Evolutionary conservation across 2,329 filamentous ascomycete genomes (phyloP).

Genomic region (Penicillium sp.): DNA sequence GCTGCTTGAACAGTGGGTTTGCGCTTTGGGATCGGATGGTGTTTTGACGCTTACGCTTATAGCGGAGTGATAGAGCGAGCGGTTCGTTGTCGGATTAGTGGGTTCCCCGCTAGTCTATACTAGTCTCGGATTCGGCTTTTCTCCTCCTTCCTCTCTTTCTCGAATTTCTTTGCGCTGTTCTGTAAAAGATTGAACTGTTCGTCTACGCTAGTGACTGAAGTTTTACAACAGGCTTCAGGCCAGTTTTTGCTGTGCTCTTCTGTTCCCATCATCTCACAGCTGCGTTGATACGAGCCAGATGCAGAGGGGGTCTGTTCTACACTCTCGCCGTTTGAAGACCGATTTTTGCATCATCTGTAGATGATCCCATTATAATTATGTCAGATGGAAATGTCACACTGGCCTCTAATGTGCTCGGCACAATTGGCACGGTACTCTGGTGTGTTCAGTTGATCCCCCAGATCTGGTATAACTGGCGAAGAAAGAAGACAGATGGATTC

Average conservation of each 20-base stretch:
- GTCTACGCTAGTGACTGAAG: neutral
- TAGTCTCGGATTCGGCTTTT: no score
- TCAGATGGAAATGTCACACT: slow-evolving; percentile 7
- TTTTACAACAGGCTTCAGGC: neutral
- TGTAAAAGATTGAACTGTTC: neutral
- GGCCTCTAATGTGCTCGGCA: slow-evolving; percentile 30
- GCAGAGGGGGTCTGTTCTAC: no score
- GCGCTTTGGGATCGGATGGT: neutral
- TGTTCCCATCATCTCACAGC: neutral
- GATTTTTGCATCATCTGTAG: neutral
- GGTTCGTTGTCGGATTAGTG: neutral
- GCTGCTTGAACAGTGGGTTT: neutral
- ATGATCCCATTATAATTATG: neutral
- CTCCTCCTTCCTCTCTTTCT: neutral
- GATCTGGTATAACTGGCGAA: slow-evolving; percentile 64
- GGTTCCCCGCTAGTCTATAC: neutral
- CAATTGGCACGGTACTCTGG: slow-evolving; percentile 44
- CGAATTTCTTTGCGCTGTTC: neutral
- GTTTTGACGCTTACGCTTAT: neutral
- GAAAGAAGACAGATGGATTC: slow-evolving; percentile 62
- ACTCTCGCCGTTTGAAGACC: no score
- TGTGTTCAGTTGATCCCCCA: slow-evolving; percentile 43
- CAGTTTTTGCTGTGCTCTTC: neutral
- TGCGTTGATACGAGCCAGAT: neutral
- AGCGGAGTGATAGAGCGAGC: neutral